These are phyloP conservation scores for Trichoderma sp. DNA, from an alignment of 2,329 filamentous ascomycete species.

Conservation along the genomic window DNA sequence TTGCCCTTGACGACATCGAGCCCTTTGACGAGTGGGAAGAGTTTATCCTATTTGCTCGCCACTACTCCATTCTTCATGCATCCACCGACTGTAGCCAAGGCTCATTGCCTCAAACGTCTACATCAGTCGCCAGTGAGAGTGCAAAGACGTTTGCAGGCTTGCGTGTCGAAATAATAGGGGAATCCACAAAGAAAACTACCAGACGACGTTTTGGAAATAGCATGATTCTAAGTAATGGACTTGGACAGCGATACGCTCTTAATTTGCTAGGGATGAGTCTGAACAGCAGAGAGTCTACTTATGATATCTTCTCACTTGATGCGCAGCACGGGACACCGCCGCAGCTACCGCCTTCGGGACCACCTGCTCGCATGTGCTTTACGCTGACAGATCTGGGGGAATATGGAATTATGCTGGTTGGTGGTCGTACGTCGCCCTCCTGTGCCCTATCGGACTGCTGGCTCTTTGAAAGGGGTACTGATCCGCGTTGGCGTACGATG, in stretches of 20 bases:
- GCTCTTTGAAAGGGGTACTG: slow-evolving; percentile 59
- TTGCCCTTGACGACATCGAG: slow-evolving; percentile 68
- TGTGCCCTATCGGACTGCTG: slow-evolving; percentile 72
- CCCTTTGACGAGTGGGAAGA: slow-evolving; percentile 98
- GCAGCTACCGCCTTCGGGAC: slow-evolving; percentile 35
- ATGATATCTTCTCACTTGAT: slow-evolving; percentile 49
- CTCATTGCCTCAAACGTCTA: not conserved
- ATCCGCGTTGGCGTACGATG: slow-evolving; percentile 60
- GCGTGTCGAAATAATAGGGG: slow-evolving; percentile 21
- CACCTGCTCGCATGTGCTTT: slow-evolving; percentile 66
- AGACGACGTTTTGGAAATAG: slow-evolving; percentile 63
- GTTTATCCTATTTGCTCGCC: slow-evolving; percentile 78
- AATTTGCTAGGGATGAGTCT: slow-evolving; percentile 48
- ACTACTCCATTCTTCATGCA: slow-evolving; percentile 79
- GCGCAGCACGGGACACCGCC: slow-evolving; percentile 24
- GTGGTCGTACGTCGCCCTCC: slow-evolving; percentile 77
- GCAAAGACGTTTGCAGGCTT: not conserved
- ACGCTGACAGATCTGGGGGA: slow-evolving; percentile 67
- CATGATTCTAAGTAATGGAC: slow-evolving; percentile 42
- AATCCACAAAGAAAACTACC: slow-evolving; percentile 24
- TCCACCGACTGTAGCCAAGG: slow-evolving; percentile 22
- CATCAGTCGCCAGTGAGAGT: not conserved
- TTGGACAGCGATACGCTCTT: slow-evolving; percentile 47
- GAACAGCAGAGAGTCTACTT: slow-evolving; percentile 49
- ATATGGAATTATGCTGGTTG: slow-evolving; percentile 64